Evolutionary conservation across 345 rosid species (phyloP), one percentile per base, ranked within the genome.

Genomic region (Lepidium aucheri): DNA sequence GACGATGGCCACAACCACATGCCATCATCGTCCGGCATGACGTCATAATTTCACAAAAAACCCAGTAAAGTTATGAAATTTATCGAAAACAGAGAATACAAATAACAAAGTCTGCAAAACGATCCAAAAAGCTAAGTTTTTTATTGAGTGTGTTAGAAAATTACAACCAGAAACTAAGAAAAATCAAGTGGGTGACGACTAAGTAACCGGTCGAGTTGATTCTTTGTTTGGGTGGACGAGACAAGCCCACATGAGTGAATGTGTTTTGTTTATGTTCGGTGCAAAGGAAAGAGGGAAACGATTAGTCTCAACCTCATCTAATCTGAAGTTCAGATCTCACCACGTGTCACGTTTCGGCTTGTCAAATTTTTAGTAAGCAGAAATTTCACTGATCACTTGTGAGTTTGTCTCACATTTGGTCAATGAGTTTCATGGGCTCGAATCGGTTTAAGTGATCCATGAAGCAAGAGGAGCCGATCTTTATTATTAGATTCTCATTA

Each of bases 11-110:
- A 16, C 87, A 83, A 9, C 86, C 91, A 63, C 83, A 84, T 71
- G 84, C 72, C 58, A 74, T 77, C 69, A 82, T 76, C 61, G 77
- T 78, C 42, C 47, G 84, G 75, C 94, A 82, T 32, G 90, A 73
- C 79, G 86, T 35, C 69, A 88, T 82, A 85, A 90, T 87, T 83
- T 89, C 62, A 65, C 50, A 41, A 52, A 41, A 52, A 45, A 79
- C 74, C 73, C 63, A 61, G 51, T 9, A 47, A 26, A 32, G n/a
- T 39, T 13, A 3, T 15, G 35, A 11, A 52, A 14, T 15, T 10
- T 1, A 42, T 14, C 12, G 20, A 2, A 14, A 15, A 7, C 2
- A 14, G 16, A 7, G 55, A 7, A 12, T 49, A 6, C 1, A 9
- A 49, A 49, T 14, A 47, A 47, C n/a, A n/a, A n/a, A n/a, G 9